Percentiles rank a stretch among this genome's conserved stretches.
Evolutionary conservation across 1,284 basidiomycete genomes (phyloP).

Genomic region (Microbotryum lychnidis-dioicae): DNA sequence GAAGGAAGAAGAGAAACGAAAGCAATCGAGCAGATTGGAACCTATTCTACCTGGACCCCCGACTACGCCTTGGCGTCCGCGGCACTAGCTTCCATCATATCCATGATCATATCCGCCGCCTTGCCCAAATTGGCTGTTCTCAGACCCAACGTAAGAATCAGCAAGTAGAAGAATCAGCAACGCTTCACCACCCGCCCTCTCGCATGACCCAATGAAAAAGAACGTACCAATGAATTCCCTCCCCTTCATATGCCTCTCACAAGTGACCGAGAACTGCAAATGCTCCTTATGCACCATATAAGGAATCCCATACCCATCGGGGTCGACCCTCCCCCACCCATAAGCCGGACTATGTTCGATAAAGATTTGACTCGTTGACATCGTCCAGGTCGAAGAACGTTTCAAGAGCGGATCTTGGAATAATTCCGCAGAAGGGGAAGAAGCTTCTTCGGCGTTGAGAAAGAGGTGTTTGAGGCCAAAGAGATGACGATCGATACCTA

Average conservation of each 20-base stretch:
- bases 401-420: constrained; percentile 64
- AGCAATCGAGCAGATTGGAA: not conserved
- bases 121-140: constrained; percentile 18
- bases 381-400: constrained; percentile 44
- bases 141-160: no score
- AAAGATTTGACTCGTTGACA: constrained; percentile 70
- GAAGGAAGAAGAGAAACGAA: no score
- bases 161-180: no score
- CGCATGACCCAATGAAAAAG: no score
- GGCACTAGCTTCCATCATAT: constrained; percentile 19
- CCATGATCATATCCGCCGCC: constrained; percentile 34
- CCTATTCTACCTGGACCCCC: not conserved
- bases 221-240: constrained; percentile 13
- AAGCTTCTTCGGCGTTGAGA: constrained; percentile 60
- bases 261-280: constrained; percentile 72
- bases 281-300: constrained; percentile 46
- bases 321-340: constrained; percentile 56
- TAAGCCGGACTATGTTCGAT: constrained; percentile 70
- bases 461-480: constrained; percentile 47
- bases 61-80: constrained; percentile 1
- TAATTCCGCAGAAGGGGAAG: constrained; percentile 52
- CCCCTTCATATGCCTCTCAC: constrained; percentile 62
- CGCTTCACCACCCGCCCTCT: no score
- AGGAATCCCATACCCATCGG: constrained; percentile 59
- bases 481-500: constrained; percentile 75